phyloP scores from a whole-genome alignment of 1,284 basidiomycete genomes.

The Clitocybe nebularis region DNA sequence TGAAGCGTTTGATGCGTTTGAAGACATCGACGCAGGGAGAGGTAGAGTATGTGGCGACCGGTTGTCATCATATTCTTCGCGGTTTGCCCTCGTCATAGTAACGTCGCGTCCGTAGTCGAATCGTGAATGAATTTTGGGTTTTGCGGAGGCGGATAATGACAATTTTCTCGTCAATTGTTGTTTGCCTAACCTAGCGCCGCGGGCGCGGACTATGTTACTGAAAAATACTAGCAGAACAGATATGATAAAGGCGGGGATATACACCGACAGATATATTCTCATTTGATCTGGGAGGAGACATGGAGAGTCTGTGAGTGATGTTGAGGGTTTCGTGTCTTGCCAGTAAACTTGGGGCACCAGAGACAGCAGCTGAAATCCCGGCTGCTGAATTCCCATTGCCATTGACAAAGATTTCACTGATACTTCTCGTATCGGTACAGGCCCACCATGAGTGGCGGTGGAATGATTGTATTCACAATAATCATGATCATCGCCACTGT shows the following conservation, averaged over 20 bases:
- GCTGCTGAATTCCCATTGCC: slow-evolving; percentile 68
- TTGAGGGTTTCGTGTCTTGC: slow-evolving; percentile 23
- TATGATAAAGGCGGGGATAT: slow-evolving; percentile 43
- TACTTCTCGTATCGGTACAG: slow-evolving; percentile 51
- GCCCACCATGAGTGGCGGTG: slow-evolving; percentile 24
- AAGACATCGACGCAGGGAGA: slow-evolving; percentile 16
- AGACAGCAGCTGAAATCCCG: slow-evolving; percentile 86
- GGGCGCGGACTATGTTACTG: slow-evolving; percentile 24
- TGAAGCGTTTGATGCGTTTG: neutral
- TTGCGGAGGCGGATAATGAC: slow-evolving; percentile 8
- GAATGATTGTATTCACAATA: slow-evolving; percentile 78
- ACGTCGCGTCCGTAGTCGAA: no score
- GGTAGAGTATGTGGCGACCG: slow-evolving; percentile 14
- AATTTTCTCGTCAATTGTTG: slow-evolving; percentile 6
- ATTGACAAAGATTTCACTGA: slow-evolving; percentile 85
- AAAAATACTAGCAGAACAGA: slow-evolving; percentile 38
- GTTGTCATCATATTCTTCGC: slow-evolving; percentile 7
- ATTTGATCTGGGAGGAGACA: slow-evolving; percentile 75
- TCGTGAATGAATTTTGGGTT: slow-evolving; percentile 1
- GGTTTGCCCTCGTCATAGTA: no score
- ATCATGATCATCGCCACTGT: slow-evolving; percentile 87
- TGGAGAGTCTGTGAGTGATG: slow-evolving; percentile 45
- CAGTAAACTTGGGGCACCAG: slow-evolving; percentile 39
- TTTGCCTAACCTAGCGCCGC: slow-evolving; percentile 6
- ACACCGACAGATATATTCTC: slow-evolving; percentile 59